These are phyloP conservation scores for Oryza meyeriana DNA, from an alignment of 176 grass and related monocot genomes.

Conservation along the genomic window DNA sequence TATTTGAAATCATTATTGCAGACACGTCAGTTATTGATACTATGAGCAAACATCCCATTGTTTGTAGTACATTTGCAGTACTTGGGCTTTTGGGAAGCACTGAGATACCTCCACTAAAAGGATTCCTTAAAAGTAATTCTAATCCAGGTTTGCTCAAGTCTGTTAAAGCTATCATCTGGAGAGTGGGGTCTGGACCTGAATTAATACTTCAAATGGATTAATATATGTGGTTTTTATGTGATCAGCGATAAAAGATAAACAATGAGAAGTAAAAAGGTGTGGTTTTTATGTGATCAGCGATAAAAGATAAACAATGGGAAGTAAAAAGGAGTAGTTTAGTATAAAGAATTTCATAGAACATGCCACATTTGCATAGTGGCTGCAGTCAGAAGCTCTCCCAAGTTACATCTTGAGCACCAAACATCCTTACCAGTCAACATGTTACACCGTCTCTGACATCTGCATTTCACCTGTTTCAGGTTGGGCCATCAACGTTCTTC, in stretches of 20 bases:
- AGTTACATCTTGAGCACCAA: background rate
- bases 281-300: background rate
- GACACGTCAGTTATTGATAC: background rate
- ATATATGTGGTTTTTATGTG: background rate
- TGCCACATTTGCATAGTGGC: background rate
- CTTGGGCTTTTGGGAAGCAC: background rate
- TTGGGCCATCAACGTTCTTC: slow-evolving; percentile 94
- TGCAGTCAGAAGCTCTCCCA: background rate
- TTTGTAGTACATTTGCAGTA: background rate
- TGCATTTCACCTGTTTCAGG: slow-evolving; percentile 49
- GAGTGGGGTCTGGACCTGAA: background rate
- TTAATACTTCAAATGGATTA: background rate
- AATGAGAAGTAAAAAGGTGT: too few species aligned
- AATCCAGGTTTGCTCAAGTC: background rate
- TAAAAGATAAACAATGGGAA: background rate
- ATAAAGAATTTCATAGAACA: background rate
- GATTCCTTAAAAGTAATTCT: background rate
- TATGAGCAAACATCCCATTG: background rate
- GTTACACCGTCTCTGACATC: background rate
- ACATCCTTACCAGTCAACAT: background rate
- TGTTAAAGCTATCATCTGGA: background rate
- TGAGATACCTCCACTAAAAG: background rate
- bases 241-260: background rate
- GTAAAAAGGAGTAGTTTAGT: background rate
- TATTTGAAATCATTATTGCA: background rate